Evolutionary conservation across 768 basidiomycete genomes (phyloP), one percentile per base, ranked within the genome.

Genomic region (Russula sp.): DNA sequence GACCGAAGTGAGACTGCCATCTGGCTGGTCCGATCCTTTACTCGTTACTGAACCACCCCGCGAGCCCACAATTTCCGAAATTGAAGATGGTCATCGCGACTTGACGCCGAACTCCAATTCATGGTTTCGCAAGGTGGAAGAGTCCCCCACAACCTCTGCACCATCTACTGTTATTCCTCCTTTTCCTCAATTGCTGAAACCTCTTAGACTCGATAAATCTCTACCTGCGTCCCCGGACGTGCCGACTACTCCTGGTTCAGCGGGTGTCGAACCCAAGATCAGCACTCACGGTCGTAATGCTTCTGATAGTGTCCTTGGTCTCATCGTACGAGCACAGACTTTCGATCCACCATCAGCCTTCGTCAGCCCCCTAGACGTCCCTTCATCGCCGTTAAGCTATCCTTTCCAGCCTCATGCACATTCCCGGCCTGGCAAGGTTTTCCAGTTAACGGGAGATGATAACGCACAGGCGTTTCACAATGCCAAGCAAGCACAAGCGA

Each of bases 381-480:
- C 46, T 32, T 34, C 48, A 4, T 56, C 59, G 18, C 47, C 52
- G 2, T 50, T 49, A 2, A n/a, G 42, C 36, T 4, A 53, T 38
- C 11, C 34, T 36, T 41, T 55, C 18, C 59, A 25, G 41, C 45
- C 57, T 0, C 32, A 54, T 29, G 57, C 63, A 16, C 38, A 53
- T 0, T 65, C 66, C 16, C 70, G 73, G 2, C 67, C 62, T 42
- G 75, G 69, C 55, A 81, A 78, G 66, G 69, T 76, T 63, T 66
- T 69, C 54, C 71, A 75, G 63, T 64, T 78, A 35, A 74, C 74
- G 32, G 76, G 78, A 32, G 77, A 78, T 56, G 73, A 76, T 8
- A 77, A 76, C 35, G 78, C 80, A 20, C 70, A 73, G 53, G 76
- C 74, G 2, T 77, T 76, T 61, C 72, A 73, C 48, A 76, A 75